Conservation (phyloP, 176 grass and related monocot genomes). For the Oryza meyeriana region DNA sequence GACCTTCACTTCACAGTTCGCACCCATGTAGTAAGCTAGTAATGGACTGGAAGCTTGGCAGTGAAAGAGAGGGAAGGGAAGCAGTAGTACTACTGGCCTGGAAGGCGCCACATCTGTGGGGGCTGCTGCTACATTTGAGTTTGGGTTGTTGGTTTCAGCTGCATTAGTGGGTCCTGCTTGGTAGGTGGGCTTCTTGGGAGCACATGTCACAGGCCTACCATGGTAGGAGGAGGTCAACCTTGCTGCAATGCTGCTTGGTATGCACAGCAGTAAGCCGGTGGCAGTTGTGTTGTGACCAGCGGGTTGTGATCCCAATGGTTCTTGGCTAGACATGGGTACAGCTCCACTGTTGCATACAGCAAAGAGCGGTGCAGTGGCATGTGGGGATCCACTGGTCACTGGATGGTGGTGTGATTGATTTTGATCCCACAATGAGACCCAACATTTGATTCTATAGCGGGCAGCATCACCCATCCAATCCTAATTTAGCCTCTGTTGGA, state of each 20-base stretch:
- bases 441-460: background rate
- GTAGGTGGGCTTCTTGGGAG: slow-evolving; percentile 30
- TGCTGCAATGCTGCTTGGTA: background rate
- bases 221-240: slow-evolving; percentile 9
- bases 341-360: slow-evolving; percentile 19
- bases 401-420: background rate
- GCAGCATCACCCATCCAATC: background rate
- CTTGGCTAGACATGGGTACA: slow-evolving; percentile 13
- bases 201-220: background rate
- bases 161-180: slow-evolving; percentile 14
- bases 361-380: background rate
- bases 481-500: background rate
- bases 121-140: slow-evolving; percentile 31
- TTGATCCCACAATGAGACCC: background rate
- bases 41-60: background rate
- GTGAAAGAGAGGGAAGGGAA: background rate
- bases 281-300: slow-evolving; percentile 3
- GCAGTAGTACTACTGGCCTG: background rate
- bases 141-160: slow-evolving; percentile 34
- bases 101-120: background rate
- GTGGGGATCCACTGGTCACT: slow-evolving; percentile 18
- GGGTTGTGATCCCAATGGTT: background rate
- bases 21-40: background rate
- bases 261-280: background rate
- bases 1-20: background rate